Evolutionary conservation across 495 filamentous ascomycete species (phyloP).

Genomic region (Hypoxylon cercidicola): DNA sequence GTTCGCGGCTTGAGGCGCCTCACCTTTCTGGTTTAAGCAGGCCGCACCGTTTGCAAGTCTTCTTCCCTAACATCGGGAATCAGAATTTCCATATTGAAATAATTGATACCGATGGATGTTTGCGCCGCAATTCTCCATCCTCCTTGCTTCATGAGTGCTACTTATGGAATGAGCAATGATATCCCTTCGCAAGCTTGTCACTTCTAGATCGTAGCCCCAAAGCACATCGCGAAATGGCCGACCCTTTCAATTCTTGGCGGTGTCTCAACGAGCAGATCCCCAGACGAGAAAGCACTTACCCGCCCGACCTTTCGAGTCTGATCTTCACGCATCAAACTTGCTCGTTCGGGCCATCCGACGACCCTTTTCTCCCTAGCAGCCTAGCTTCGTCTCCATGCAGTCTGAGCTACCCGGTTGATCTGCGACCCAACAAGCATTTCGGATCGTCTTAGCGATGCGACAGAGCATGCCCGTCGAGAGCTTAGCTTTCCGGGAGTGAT

Average conservation of each 20-base stretch:
- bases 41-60: constrained; percentile 2
- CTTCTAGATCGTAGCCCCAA: constrained; percentile 8
- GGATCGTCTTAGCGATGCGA: constrained; percentile 17
- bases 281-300: constrained; percentile 20
- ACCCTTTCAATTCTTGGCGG: constrained; percentile 24
- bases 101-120: not conserved
- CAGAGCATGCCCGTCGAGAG: not conserved
- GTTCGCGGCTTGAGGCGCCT: constrained; percentile 29
- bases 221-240: not conserved
- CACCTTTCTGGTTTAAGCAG: constrained; percentile 30
- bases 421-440: constrained; percentile 18
- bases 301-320: constrained; percentile 35
- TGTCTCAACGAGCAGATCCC: constrained; percentile 40
- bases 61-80: not conserved
- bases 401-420: constrained; percentile 24
- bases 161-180: not conserved
- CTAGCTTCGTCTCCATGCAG: constrained; percentile 17
- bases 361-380: not conserved
- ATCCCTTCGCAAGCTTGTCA: constrained; percentile 12
- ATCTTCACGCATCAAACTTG: constrained; percentile 39
- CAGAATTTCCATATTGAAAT: constrained; percentile 3
- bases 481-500: constrained; percentile 10
- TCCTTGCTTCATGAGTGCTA: constrained; percentile 1
- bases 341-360: constrained; percentile 29
- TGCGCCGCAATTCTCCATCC: not conserved